Evolutionary conservation across 352 stramenopile species (phyloP).

Genomic region (Globisporangium alternatum): DNA sequence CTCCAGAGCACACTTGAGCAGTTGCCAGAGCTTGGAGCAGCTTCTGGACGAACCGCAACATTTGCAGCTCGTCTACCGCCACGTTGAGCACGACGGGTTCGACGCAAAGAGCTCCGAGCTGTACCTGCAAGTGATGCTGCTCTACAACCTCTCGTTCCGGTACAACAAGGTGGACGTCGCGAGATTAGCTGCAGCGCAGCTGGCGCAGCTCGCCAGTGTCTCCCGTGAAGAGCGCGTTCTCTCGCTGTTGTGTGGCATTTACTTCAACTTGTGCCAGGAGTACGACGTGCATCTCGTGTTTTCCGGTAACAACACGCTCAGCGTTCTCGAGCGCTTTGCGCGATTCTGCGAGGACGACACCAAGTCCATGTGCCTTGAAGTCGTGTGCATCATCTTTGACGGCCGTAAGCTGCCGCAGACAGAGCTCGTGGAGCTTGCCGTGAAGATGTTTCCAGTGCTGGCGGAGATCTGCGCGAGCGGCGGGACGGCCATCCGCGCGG

Average conservation of each 20-base stretch:
- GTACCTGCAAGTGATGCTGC: slow-evolving; percentile 60
- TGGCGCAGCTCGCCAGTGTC: slow-evolving; percentile 28
- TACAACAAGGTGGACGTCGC: slow-evolving; percentile 59
- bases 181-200: slow-evolving; percentile 25
- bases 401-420: slow-evolving; percentile 35
- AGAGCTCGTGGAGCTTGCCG: slow-evolving; percentile 39
- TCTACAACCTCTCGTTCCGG: slow-evolving; percentile 76
- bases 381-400: slow-evolving; percentile 67
- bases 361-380: slow-evolving; percentile 55
- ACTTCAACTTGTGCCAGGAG: slow-evolving; percentile 70
- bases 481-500: slow-evolving; percentile 26
- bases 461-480: slow-evolving; percentile 36
- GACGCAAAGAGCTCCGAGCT: slow-evolving; percentile 37
- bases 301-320: slow-evolving; percentile 24
- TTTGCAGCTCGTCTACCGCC: slow-evolving; percentile 44
- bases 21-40: slow-evolving; percentile 29
- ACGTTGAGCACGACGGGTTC: slow-evolving; percentile 40
- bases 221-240: slow-evolving; percentile 23
- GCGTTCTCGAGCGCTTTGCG: slow-evolving; percentile 39
- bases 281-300: slow-evolving; percentile 55
- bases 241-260: slow-evolving; percentile 38
- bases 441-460: slow-evolving; percentile 40
- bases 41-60: slow-evolving; percentile 45
- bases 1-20: neutral
- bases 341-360: slow-evolving; percentile 30